These are phyloP conservation scores for Oidiodendron maius DNA, from an alignment of 495 filamentous ascomycete genomes.

Conservation along the genomic window DNA sequence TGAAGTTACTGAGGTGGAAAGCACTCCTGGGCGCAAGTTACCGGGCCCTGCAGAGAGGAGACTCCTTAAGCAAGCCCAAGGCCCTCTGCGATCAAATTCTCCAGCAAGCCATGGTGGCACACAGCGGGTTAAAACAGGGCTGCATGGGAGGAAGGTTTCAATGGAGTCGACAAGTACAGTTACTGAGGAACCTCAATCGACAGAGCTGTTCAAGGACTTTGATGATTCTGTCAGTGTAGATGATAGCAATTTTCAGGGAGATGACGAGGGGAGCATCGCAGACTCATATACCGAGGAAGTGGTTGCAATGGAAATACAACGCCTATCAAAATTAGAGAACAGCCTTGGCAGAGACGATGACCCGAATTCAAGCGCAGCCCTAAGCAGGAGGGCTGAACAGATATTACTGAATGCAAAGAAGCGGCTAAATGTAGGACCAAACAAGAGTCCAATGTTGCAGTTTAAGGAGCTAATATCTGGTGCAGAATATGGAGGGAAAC, in stretches of 20 bases:
- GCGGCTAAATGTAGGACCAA: slow-evolving; percentile 66
- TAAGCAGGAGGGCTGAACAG: slow-evolving; percentile 78
- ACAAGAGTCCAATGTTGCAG: not conserved
- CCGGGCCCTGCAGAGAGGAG: slow-evolving; percentile 20
- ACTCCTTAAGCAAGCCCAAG: slow-evolving; percentile 16
- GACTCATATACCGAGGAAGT: slow-evolving; percentile 25
- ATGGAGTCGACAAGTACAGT: slow-evolving; percentile 42
- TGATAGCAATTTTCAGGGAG: slow-evolving; percentile 51
- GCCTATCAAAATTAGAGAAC: slow-evolving; percentile 11
- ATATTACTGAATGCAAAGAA: slow-evolving; percentile 89
- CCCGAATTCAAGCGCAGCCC: slow-evolving; percentile 59
- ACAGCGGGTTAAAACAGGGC: slow-evolving; percentile 32
- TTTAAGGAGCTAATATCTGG: not conserved
- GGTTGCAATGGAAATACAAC: slow-evolving; percentile 17
- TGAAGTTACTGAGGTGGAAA: slow-evolving; percentile 59
- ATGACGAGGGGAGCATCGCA: slow-evolving; percentile 53
- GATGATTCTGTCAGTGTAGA: slow-evolving; percentile 50
- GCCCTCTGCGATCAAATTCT: slow-evolving; percentile 29
- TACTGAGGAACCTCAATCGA: slow-evolving; percentile 35
- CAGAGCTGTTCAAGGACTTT: slow-evolving; percentile 43
- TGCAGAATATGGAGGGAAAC: slow-evolving; percentile 87
- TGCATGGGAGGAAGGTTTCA: slow-evolving; percentile 19
- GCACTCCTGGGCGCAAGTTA: slow-evolving; percentile 31
- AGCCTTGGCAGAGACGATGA: slow-evolving; percentile 26
- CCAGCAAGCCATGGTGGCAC: slow-evolving; percentile 31